Evolutionary conservation across 2,329 filamentous ascomycete species (phyloP).

Genomic region (Microdochium trichocladiopsis): DNA sequence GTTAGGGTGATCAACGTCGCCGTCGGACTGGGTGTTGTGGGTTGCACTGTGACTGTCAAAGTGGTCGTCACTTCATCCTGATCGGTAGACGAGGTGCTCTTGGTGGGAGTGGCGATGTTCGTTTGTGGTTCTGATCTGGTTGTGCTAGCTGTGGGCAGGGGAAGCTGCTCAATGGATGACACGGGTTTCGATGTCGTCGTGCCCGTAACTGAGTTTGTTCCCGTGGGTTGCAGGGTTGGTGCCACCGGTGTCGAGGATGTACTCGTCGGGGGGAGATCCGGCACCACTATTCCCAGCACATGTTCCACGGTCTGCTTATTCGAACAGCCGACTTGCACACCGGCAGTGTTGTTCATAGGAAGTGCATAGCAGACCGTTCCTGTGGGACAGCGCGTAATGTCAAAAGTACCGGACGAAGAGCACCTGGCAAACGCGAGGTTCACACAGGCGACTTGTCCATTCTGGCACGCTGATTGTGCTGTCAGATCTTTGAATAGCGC

Average conservation of each 20-base stretch:
- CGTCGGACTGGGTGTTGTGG: slow-evolving; percentile 1
- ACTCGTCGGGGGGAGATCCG: background rate
- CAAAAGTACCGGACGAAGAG: background rate
- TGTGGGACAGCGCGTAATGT: background rate
- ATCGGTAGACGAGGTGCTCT: background rate
- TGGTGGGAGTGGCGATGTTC: background rate
- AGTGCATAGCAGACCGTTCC: background rate
- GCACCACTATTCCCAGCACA: background rate
- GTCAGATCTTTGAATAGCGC: background rate
- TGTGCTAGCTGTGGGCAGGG: background rate
- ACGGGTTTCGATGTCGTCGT: background rate
- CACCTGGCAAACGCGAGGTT: background rate
- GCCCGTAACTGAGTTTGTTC: background rate
- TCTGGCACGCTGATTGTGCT: background rate
- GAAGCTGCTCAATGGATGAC: background rate
- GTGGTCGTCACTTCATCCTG: background rate
- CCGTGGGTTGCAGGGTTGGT: background rate
- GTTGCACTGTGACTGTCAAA: slow-evolving; percentile 8
- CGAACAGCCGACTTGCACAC: background rate
- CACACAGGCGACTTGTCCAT: background rate
- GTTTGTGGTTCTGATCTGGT: background rate
- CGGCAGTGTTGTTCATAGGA: background rate
- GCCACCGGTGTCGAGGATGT: background rate
- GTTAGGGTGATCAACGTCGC: background rate
- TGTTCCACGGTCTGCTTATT: background rate